Conservation (phyloP, 2,329 filamentous ascomycete genomes). For the Fusarium virguliforme region DNA sequence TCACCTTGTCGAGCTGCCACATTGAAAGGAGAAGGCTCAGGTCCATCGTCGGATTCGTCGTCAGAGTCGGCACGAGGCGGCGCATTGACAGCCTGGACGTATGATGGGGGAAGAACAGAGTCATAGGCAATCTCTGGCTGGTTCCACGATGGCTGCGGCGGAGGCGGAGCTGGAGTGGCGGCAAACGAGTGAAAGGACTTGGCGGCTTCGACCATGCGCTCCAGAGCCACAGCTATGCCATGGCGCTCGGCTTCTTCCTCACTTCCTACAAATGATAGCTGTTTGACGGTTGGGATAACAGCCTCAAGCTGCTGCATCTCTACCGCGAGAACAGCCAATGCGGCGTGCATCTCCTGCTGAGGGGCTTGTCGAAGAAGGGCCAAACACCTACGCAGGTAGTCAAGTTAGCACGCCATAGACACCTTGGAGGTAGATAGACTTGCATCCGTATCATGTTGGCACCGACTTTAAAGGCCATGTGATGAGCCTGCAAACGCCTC, state of each 20-base stretch:
- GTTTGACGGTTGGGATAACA: neutral
- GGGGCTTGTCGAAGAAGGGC: neutral
- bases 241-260: constrained; percentile 3
- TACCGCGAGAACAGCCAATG: constrained; percentile 3
- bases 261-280: constrained; percentile 1
- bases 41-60: neutral
- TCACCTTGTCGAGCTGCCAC: constrained; percentile 1
- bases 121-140: neutral
- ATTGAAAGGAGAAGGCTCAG: constrained; percentile 9
- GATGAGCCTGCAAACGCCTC: neutral
- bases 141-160: neutral
- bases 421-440: neutral
- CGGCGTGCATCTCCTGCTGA: constrained; percentile 3
- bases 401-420: neutral
- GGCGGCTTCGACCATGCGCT: neutral
- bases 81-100: neutral
- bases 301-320: neutral
- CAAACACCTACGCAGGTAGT: neutral
- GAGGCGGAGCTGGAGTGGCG: neutral
- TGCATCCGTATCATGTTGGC: constrained; percentile 10
- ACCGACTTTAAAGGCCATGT: constrained; percentile 10
- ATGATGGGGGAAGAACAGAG: neutral
- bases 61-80: neutral
- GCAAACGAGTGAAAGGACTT: constrained; percentile 7
- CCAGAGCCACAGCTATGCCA: neutral